Base-by-base conservation (phyloP, 768 basidiomycete species). In the Agaricus subrufescens region DNA sequence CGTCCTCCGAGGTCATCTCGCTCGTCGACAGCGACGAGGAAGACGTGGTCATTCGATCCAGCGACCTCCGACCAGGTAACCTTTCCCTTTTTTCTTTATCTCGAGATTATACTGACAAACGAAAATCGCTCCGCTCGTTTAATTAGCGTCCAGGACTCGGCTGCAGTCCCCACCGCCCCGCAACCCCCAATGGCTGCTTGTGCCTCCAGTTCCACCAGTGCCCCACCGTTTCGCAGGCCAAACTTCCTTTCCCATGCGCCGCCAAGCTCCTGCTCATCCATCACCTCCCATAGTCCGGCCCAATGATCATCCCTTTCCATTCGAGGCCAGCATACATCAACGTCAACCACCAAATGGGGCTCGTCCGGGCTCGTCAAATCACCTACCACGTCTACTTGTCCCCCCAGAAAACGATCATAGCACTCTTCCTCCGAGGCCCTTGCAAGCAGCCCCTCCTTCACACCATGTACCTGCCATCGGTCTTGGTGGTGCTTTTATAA, bases 401-500 rank as follows among this genome's bases (percentile, higher is more conserved):
- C 57, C 45, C 56, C 54, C 15, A 65, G 60, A 25, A 27, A 46
- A 8, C 62, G 62, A 8, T 66, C 68, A 37, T 50, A 60, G 46
- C 19, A 19, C n/a, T 52, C 64, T 25, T 62, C 65, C 54, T 25
- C 47, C 47, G 19, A 44, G 54, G 25, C 15, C 68, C 60, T 19
- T 49, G 34, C 66, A 70, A 2, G 66, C 71, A 4, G 73, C 76
- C 26, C 77, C 79, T 2, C 68, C 74, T 26, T 77, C 79, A 3
- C 84, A 84, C 44, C 83, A 83, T 58, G 69, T 75, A 3, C 87
- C 87, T 19, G 58, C 72, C 6, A 81, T 89, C 75, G 84, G 83
- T 12, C 67, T 89, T 25, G 87, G 87, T 7, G 87, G 87, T 23
- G 86, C 82, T 2, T 61, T 87, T 3, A 69, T 87, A 5, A 73